A percentile compares a stretch with the other conserved stretches of the same genome.
Evolutionary conservation across 306 rosid genomes (phyloP).

Genomic region (Carpinus fangiana): DNA sequence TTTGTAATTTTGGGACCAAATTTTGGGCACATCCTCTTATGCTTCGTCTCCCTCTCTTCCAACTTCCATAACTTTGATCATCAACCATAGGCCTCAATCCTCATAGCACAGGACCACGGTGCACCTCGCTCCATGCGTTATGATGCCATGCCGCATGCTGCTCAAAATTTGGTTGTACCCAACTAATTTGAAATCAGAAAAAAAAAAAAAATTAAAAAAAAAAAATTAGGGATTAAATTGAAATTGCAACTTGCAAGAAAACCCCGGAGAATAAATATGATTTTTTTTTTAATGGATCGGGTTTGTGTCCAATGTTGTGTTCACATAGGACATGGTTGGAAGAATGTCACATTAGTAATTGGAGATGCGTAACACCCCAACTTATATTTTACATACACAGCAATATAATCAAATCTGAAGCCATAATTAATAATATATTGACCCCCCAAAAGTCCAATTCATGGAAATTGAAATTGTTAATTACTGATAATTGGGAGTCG

Average conservation of each 20-base stretch:
- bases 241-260: too few relatives aligned
- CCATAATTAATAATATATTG: background rate
- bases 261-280: too few relatives aligned
- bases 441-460: background rate
- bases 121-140: constrained; percentile 47
- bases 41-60: constrained; percentile 26
- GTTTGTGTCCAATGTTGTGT: too few relatives aligned
- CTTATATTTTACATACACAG: too few relatives aligned
- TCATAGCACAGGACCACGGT: constrained; percentile 40
- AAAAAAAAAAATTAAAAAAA: too few relatives aligned
- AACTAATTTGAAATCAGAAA: background rate
- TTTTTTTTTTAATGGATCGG: too few relatives aligned
- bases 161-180: constrained; percentile 15
- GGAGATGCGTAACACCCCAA: too few relatives aligned
- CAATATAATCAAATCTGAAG: too few relatives aligned
- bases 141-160: constrained; percentile 48
- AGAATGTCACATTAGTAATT: too few relatives aligned
- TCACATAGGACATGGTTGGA: too few relatives aligned
- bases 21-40: constrained; percentile 10
- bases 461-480: constrained; percentile 15
- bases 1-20: constrained; percentile 5
- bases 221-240: too few relatives aligned
- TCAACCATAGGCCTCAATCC: constrained; percentile 16
- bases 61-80: constrained; percentile 17
- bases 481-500: constrained; percentile 25